Percentiles rank a stretch among this genome's conserved stretches.
phyloP scores from a whole-genome alignment of 2,329 filamentous ascomycete species.

The Beauveria bassiana region DNA sequence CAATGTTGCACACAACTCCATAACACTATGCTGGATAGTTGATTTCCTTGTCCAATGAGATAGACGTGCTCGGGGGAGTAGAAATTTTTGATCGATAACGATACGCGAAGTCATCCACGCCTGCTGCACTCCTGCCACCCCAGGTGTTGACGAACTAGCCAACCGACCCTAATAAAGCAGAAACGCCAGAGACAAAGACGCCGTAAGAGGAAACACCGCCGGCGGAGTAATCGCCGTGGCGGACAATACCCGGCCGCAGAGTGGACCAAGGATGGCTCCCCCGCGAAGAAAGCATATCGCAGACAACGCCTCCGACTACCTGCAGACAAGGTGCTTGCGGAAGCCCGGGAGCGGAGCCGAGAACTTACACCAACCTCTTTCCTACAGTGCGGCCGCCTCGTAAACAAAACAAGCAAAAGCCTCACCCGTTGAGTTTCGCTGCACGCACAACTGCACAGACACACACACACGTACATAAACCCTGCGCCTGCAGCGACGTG shows the following conservation, averaged over 20 bases:
- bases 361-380: neutral
- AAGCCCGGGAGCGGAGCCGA: constrained; percentile 3
- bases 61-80: too few species aligned
- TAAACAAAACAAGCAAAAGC: neutral
- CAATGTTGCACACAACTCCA: too few species aligned
- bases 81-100: too few species aligned
- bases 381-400: neutral
- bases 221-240: too few species aligned
- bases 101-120: too few species aligned
- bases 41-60: too few species aligned
- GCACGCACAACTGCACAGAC: neutral
- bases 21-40: too few species aligned
- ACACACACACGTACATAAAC: neutral
- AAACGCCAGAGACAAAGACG: too few species aligned
- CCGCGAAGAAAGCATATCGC: neutral
- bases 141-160: too few species aligned
- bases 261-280: neutral
- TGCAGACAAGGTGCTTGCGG: neutral
- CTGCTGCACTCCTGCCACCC: too few species aligned
- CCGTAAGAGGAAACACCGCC: too few species aligned
- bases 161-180: too few species aligned
- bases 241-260: neutral
- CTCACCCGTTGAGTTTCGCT: neutral
- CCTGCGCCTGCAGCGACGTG: neutral
- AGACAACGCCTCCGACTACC: neutral